A percentile compares a stretch with the other conserved stretches of the same genome.
Evolutionary conservation across 2,329 filamentous ascomycete genomes (phyloP).

Genomic region (Colletotrichum sp.): DNA sequence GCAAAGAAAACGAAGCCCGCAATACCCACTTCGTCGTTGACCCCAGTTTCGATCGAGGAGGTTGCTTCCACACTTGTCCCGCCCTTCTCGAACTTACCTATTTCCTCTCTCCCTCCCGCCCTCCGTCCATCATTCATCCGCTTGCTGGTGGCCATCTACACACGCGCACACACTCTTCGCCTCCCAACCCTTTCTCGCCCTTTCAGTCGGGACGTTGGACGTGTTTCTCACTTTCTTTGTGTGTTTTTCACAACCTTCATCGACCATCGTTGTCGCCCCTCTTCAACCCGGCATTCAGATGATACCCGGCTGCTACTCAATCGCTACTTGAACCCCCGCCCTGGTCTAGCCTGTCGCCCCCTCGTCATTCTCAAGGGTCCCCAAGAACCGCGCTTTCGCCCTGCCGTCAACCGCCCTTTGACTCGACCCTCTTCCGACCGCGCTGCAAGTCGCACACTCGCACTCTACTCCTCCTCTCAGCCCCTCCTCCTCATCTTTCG

Average conservation of each 20-base stretch:
- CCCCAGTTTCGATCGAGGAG: background rate
- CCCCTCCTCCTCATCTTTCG: background rate
- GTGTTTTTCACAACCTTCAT: background rate
- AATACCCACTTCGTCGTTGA: background rate
- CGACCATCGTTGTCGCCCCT: background rate
- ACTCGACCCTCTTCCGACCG: background rate
- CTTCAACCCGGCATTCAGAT: background rate
- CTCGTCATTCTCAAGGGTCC: constrained; percentile 17
- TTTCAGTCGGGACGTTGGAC: background rate
- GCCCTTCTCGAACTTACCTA: background rate
- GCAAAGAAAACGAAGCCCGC: background rate
- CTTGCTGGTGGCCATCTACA: background rate
- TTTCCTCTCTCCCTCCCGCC: background rate
- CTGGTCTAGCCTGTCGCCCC: constrained; percentile 9
- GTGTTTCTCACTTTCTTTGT: background rate
- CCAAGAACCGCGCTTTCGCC: constrained; percentile 10
- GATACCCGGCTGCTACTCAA: background rate
- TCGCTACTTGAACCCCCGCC: background rate
- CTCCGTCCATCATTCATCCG: background rate
- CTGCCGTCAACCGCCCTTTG: constrained; percentile 13
- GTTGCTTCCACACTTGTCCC: background rate
- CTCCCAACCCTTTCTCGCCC: background rate
- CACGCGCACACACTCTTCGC: background rate
- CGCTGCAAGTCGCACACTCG: background rate
- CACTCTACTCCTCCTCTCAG: background rate